Evolutionary conservation across 805 yeast species (phyloP), one percentile per base, ranked within the genome.

Genomic region (Allodekkera sacchari): DNA sequence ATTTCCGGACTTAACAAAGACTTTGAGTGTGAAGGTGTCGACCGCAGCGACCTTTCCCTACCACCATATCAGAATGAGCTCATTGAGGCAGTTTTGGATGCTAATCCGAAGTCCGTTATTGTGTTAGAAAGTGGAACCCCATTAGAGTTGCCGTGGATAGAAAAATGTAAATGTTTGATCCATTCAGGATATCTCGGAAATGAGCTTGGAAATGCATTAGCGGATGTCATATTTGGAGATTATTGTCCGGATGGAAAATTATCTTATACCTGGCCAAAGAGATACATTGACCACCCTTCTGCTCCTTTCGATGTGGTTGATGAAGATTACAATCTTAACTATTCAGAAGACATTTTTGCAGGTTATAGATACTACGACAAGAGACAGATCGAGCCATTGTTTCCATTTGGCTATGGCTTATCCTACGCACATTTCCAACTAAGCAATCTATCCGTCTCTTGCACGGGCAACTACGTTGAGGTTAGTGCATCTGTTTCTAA

Each of bases 301-400:
- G 62, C 13, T 22, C 25, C 39, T 43, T 41, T 60, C 31, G 60
- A 54, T 43, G 60, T 53, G 40, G 55, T 50, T 15, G 49, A 61
- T n/a, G 49, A 49, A 28, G 54, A 50, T 36, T 64, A 64, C 22
- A 43, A 51, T 25, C 61, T 60, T 14, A 42, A 52, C 31, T 65
- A 65, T 37, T 70, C 70, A 18, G 71, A 65, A 41, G 71, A 63
- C 44, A 56, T 64, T 6, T 65, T 53, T 38, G 61, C 64, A 18
- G 71, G 70, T 6, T 64, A 66, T 50, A 48, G 64, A 24, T 64
- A 43, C 45, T 66, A 62, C 41, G 68, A 64, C 28, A 60, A 57
- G 40, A 43, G 50, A 30, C 50, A 57, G 22, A 40, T 47, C 12
- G 50, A 52, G 6, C 62, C 57, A 6, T 50, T 62, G 30, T 66